Evolutionary conservation across 148 eudicot genomes (phyloP).

Genomic region (Polygonum aviculare): DNA sequence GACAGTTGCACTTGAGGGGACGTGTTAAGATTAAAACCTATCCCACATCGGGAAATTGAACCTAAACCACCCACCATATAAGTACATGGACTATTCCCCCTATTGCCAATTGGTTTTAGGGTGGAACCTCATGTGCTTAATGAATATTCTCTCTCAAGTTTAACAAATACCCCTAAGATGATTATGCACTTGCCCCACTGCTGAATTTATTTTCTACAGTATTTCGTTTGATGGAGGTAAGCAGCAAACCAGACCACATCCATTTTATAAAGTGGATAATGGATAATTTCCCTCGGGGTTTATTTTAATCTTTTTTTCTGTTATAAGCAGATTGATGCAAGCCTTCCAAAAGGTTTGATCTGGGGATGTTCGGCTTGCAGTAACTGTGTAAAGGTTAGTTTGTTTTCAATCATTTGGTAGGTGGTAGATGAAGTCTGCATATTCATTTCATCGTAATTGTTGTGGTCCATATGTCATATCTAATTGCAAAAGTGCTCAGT

Average conservation of each 20-base stretch:
- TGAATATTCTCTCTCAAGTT: no score
- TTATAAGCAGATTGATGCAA: slow-evolving; percentile 10
- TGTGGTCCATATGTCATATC: neutral
- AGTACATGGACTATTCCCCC: no score
- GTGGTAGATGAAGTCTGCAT: neutral
- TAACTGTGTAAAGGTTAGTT: slow-evolving; percentile 50
- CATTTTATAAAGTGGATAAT: neutral
- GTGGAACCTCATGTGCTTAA: no score
- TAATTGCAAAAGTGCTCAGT: slow-evolving; percentile 8
- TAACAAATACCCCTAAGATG: no score
- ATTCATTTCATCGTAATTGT: neutral
- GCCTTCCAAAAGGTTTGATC: slow-evolving; percentile 60
- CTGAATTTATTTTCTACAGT: no score
- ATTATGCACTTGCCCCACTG: no score
- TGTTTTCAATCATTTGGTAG: neutral
- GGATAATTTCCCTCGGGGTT: neutral
- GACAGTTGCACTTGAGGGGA: no score
- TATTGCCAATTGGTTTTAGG: no score
- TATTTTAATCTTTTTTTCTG: neutral
- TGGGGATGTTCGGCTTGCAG: slow-evolving; percentile 49
- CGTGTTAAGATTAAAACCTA: no score
- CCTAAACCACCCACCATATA: no score
- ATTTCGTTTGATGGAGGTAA: no score
- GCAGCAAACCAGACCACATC: neutral
- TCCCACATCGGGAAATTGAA: no score